Conservation (phyloP, 768 basidiomycete species). For the Brasilioporus rufonigricans region DNA sequence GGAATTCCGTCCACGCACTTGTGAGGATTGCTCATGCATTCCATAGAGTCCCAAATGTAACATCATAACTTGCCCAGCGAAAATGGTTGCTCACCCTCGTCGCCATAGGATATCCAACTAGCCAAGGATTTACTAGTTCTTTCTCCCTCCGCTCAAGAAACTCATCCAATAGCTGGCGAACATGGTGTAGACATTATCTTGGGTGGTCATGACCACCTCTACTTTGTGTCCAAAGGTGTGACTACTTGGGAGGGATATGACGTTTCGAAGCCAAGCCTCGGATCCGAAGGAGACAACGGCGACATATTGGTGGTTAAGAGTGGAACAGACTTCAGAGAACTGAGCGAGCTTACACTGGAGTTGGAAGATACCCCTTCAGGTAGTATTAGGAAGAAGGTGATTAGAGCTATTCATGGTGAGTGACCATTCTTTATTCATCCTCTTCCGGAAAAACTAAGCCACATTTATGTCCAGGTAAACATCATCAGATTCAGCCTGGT, state of each 20-base stretch:
- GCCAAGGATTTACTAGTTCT: slow-evolving; percentile 64
- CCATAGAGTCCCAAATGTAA: slow-evolving; percentile 32
- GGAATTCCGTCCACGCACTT: slow-evolving; percentile 3
- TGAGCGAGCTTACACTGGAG: slow-evolving; percentile 71
- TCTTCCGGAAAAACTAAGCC: neutral
- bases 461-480: slow-evolving; percentile 50
- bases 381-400: slow-evolving; percentile 62
- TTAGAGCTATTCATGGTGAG: slow-evolving; percentile 60
- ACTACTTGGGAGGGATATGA: slow-evolving; percentile 68
- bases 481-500: slow-evolving; percentile 58
- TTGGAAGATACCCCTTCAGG: slow-evolving; percentile 57
- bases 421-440: neutral
- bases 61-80: neutral
- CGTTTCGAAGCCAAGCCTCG: slow-evolving; percentile 47
- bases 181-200: slow-evolving; percentile 85
- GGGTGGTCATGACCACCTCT: slow-evolving; percentile 89
- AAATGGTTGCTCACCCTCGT: slow-evolving; percentile 8
- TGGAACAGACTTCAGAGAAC: slow-evolving; percentile 86
- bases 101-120: slow-evolving; percentile 59
- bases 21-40: slow-evolving; percentile 2
- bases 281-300: slow-evolving; percentile 70
- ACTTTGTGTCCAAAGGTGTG: slow-evolving; percentile 68
- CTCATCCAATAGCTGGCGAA: slow-evolving; percentile 39
- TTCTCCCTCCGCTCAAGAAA: slow-evolving; percentile 52
- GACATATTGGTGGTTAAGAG: slow-evolving; percentile 78